These are phyloP conservation scores for Chamaecrista fasciculata DNA, from an alignment of 306 rosid species.

Conservation along the genomic window DNA sequence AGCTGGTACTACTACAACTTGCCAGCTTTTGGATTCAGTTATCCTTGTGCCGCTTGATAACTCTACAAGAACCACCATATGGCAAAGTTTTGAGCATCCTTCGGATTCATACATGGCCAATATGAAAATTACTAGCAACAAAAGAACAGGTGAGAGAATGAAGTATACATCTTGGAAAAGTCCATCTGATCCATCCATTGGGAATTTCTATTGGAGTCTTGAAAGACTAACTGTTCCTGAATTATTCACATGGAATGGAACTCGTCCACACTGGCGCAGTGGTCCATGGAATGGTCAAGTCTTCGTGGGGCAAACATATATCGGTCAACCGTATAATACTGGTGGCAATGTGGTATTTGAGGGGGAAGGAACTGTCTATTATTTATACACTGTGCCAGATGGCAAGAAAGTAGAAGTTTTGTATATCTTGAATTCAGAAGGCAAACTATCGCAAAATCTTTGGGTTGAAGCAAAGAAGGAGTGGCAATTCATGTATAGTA, in stretches of 20 bases:
- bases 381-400: too few species aligned
- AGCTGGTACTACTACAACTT: too few species aligned
- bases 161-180: neutral
- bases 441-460: neutral
- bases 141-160: neutral
- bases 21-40: conserved; percentile 27
- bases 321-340: too few species aligned
- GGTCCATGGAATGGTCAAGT: neutral
- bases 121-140: neutral
- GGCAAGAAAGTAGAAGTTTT: neutral
- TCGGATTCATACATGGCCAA: neutral
- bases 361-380: too few species aligned
- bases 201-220: neutral
- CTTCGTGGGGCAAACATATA: too few species aligned
- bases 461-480: neutral
- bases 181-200: neutral
- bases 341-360: too few species aligned
- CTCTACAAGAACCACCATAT: neutral
- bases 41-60: neutral
- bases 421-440: conserved; percentile 1
- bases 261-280: neutral
- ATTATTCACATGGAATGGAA: conserved; percentile 19
- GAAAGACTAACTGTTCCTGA: conserved; percentile 7
- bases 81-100: conserved; percentile 12
- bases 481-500: neutral